Base-by-base conservation (phyloP, 306 rosid species). In the Alnus glutinosa region DNA sequence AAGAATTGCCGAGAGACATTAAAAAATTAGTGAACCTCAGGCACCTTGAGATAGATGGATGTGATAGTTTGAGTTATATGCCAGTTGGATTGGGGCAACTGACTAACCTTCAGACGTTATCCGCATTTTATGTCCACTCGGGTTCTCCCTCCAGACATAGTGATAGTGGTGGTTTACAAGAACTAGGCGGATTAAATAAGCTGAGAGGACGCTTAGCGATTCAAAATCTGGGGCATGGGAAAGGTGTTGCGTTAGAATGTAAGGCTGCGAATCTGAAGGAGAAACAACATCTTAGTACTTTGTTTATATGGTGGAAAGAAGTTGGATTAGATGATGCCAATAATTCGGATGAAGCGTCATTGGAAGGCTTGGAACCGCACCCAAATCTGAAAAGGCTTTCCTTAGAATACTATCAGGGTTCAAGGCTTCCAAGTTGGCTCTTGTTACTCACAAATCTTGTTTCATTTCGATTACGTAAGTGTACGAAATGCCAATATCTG, bases 41-140 rank as follows among this genome's bases (percentile, higher is more conserved):
- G 42, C 85, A 82, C 39, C 82, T 82, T 37, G 50, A 78, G 49
- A 14, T 48, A 0, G 42, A 74, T 2, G 76, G 73, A 15, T 82
- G 82, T n/a, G n/a, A n/a, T 11, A 0, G 19, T 0, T 67, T 78
- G 23, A 55, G 7, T 13, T 34, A 18, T 47, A 78, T 82, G 82
- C 79, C 79, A 18, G 7, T 0, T 8, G 55, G 75, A 7, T 44
- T 78, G 2, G 18, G 11, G 0, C 19, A 55, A 16, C 15, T 82
- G 58, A 36, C 4, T 19, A 13, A 47, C 12, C 67, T 82, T 6
- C 32, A 16, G 18, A 66, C 85, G 3, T 48, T 82, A 70, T 73
- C 82, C 2, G 37, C 4, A 4, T 82, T 82, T 23, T 66, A 55
- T 50, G 75, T 36, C 11, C 39, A 67, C 70, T 15, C 67, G 23